Base-by-base conservation (phyloP, 345 rosid genomes). In the Aquilaria sinensis region DNA sequence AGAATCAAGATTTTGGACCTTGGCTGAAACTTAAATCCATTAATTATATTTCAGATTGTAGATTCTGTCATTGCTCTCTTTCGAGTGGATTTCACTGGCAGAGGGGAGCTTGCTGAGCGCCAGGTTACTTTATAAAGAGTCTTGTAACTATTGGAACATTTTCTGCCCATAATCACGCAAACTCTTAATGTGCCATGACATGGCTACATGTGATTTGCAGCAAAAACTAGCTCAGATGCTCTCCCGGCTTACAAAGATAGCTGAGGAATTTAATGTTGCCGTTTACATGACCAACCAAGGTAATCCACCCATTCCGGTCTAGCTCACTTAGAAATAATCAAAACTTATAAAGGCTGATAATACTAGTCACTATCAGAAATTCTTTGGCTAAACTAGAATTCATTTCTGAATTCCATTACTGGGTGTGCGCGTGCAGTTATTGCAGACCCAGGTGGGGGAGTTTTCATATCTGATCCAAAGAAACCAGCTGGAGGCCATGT, bases 221-320 rank as follows among this genome's bases (percentile, higher is more conserved):
- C 96, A 90, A 90, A 90, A 90, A 65, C 70, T 94, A 78, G 96
- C 95, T 34, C 97, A 88, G 71, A 90, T 90, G 98, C 90, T 93
- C 45, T 93, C 90, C 33, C 63, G 88, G 58, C 66, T 90, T 56
- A 84, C 71, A 33, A 93, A 90, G 85, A 86, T 93, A 49, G 90
- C 97, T 3, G 96, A 93, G 72, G 98, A 93, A 76, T 94, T 88
- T 75, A 90, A 86, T 10, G 87, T 94, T 47, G 99, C 96, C 56
- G 91, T 88, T 67, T 90, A 79, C 80, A 82, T 90, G 87, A 90
- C 99, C 64, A 94, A 88, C 81, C 95, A 88, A 78, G 99, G 96
- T 86, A 76, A 88, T 88, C 74, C 75, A 29, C 45, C 37, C 62
- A 37, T 37, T 12, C 32, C 43, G 1, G 2, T 55, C n/a, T 30